A percentile compares a stretch with the other conserved stretches of the same genome.
Conservation (phyloP, 768 basidiomycete genomes). For the Lentinus tigrinus region DNA sequence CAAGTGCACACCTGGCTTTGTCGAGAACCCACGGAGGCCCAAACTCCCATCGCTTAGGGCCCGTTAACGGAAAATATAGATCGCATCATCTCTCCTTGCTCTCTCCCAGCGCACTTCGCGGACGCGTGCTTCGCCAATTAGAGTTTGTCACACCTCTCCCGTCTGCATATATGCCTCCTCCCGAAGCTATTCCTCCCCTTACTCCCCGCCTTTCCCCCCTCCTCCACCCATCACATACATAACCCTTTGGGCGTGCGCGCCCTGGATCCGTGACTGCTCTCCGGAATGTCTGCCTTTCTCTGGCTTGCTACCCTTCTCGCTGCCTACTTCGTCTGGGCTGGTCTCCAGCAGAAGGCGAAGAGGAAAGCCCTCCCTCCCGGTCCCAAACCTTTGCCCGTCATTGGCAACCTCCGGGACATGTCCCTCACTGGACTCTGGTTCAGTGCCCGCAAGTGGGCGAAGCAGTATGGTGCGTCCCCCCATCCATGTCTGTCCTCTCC, state of each 20-base stretch:
- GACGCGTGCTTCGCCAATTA: conserved; percentile 15
- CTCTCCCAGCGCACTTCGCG: conserved; percentile 4
- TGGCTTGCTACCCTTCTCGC: conserved; percentile 11
- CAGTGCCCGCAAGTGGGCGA: conserved; percentile 18
- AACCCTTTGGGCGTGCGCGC: neutral
- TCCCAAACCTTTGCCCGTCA: conserved; percentile 22
- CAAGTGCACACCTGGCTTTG: neutral
- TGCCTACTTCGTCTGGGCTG: conserved; percentile 7
- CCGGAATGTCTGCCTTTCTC: conserved; percentile 15
- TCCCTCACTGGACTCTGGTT: conserved; percentile 21
- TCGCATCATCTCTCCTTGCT: conserved; percentile 14
- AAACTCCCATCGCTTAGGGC: conserved; percentile 11
- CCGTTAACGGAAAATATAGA: conserved; percentile 7
- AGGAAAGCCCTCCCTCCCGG: conserved; percentile 21
- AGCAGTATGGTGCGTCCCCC: conserved; percentile 15
- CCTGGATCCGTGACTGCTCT: conserved; percentile 18
- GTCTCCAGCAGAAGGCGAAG: conserved; percentile 13
- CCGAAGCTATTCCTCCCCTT: neutral
- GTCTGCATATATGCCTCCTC: conserved; percentile 3
- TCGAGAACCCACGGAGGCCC: neutral
- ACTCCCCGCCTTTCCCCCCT: neutral
- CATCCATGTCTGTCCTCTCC: neutral
- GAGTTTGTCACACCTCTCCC: conserved; percentile 9
- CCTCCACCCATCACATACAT: conserved; percentile 6
- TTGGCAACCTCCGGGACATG: conserved; percentile 26